Percentiles rank a stretch among this genome's conserved stretches.
phyloP scores from a whole-genome alignment of 2,329 filamentous ascomycete species.

The Paracamarosporium sp. region DNA sequence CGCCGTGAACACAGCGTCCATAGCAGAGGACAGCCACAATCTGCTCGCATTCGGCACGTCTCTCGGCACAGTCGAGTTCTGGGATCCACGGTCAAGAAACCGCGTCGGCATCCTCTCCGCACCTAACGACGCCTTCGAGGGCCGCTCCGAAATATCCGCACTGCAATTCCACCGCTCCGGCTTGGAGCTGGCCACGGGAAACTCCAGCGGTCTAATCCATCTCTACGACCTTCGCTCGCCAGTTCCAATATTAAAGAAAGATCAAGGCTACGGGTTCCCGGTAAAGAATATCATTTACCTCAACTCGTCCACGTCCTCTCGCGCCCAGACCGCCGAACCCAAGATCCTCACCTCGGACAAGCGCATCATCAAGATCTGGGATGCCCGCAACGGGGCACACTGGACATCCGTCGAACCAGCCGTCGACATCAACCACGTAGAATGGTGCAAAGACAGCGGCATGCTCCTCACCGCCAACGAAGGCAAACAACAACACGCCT shows the following conservation, averaged over 20 bases:
- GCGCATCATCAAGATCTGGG: conserved; percentile 97
- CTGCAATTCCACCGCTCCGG: conserved; percentile 86
- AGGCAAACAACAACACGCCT: conserved; percentile 91
- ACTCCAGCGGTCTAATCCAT: conserved; percentile 85
- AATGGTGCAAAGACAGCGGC: conserved; percentile 88
- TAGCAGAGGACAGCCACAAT: conserved; percentile 89
- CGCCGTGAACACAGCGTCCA: conserved; percentile 83
- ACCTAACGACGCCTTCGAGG: conserved; percentile 45
- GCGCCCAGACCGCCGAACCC: conserved; percentile 69
- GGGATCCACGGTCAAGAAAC: conserved; percentile 86
- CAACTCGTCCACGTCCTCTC: conserved; percentile 66
- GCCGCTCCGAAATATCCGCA: conserved; percentile 76
- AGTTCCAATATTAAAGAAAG: conserved; percentile 83
- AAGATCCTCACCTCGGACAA: conserved; percentile 94
- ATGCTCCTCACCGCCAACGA: conserved; percentile 98
- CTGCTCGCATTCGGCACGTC: conserved; percentile 93
- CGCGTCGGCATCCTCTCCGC: conserved; percentile 78
- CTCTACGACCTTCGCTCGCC: conserved; percentile 93
- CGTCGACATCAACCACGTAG: conserved; percentile 93
- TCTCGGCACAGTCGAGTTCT: conserved; percentile 94
- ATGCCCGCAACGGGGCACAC: conserved; percentile 78
- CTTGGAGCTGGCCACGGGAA: conserved; percentile 83
- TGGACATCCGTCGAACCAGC: conserved; percentile 97
- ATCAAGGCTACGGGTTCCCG: conserved; percentile 93
- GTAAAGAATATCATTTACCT: conserved; percentile 82